Evolutionary conservation across 2,329 filamentous ascomycete species (phyloP), one percentile per base, ranked within the genome.

Genomic region (Delphinella strobiligena): DNA sequence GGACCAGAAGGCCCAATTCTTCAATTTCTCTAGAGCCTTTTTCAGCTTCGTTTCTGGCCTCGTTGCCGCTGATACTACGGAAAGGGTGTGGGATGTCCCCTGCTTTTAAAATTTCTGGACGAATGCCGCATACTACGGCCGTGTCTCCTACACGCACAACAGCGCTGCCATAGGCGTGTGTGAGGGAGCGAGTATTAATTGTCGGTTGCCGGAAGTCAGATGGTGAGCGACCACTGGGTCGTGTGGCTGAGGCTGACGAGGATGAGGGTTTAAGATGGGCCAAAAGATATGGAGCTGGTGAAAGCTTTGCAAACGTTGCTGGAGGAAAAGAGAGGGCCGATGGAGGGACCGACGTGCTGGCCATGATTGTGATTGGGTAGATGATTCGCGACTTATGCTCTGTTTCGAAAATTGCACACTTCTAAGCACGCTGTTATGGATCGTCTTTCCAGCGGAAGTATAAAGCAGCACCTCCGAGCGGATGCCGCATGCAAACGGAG

Each of bases 101-200:
- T 2, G 82, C 79, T 35, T 79, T 70, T 18, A 98, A 68, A 5
- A 93, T 79, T 63, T 98, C 91, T 38, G 73, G 88, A 33, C 89
- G 78, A 15, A 98, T 78, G 42, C 89, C 91, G 56, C 88, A 95
- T 29, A 98, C 88, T n/a, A 88, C 85, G 1, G 86, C 87, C 1
- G 89, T 96, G 59, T 93, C 85, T 34, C 91, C 91, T 37, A 83
- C 69, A 27, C 91, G 77, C 36, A 96, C 82, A 0, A 96, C 80
- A 1, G 89, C 82, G 52, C 85, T 93, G 37, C 91, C 91, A 56
- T 93, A 80, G 41, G 86, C 82, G 59, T 98, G 87, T 1, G 86
- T 84, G 36, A 98, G 68, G 16, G 85, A 91, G 18, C 83, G 82
- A 0, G 78, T 77, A 61, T 95, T 91, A 51, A 91, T 70, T 24